Base-by-base conservation (phyloP, 2,329 filamentous ascomycete species). In the Dactylonectria estremocensis region DNA sequence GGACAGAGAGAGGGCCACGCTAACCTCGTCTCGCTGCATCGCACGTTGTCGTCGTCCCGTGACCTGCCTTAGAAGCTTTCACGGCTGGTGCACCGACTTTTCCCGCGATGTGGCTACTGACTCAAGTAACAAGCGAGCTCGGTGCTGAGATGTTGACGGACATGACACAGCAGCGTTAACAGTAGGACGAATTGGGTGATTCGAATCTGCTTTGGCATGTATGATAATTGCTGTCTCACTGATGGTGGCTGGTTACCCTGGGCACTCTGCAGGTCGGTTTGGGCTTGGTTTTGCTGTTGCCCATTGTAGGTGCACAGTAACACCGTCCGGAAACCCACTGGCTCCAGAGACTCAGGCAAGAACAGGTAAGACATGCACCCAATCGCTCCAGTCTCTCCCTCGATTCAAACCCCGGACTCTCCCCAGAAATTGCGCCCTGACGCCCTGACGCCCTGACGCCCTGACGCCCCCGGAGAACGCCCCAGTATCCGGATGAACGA, bases 11-110 rank as follows among this genome's bases (percentile, higher is more conserved):
- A 24, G 31, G 7, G 20, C 53, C 8, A 40, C 35, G 55, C 35
- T 33, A 18, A 50, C 37, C 56, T 45, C 37, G 53, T 43, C 49
- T 20, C 49, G 49, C 33, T 50, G 40, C 56, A 55, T 55, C 43
- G 63, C 63, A 65, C 56, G 43, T 61, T n/a, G 20, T 60, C 20
- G 28, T 28, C 52, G 56, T 65, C 63, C 56, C 55, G 55, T 61
- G 63, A 55, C 63, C 28, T 54, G 2, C 11, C 16, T 14, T 48
- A 2, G 10, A 57, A 14, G 43, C 28, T 33, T 61, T 33, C 43
- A 22, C 35, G 33, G 35, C 24, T 24, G 57, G n/a, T 37, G 50
- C 57, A 55, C 57, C 43, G 56, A 50, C 10, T 28, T 54, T 33
- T n/a, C 45, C 43, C 50, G 48, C n/a, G 20, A 20, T 16, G 40